Base-by-base conservation (phyloP, 2,329 filamentous ascomycete genomes). In the Paracoccidioides brasiliensis region DNA sequence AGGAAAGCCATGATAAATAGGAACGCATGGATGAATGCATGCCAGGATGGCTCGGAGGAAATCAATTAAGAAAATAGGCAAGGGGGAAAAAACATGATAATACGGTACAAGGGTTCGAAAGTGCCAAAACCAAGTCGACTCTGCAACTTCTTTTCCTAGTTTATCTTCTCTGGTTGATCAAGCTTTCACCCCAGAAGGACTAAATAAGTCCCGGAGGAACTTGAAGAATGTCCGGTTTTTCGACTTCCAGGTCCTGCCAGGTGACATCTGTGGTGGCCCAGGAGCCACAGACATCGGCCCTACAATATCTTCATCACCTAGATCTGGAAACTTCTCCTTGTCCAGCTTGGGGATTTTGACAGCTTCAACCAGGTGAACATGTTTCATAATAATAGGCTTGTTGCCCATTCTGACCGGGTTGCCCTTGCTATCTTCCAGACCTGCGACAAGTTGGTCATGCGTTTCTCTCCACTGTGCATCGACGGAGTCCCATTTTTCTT, bases 301-400 rank as follows among this genome's bases (percentile, higher is more conserved):
- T 46, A 96, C 89, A 67, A 96, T 94, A 69, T 95, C 90, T 63
- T 90, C 85, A 64, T 95, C 90, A 53, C 90, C 90, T 37, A 91
- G 80, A 63, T 85, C 83, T 30, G 90, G 90, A 64, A 95, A 96
- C 70, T 96, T 95, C 66, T 86, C 85, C 59, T 86, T 70, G 59
- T 74, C 67, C 30, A 74, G 66, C 40, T 67, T 64, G 14, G 72
- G 73, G 8, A 75, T 64, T 30, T 70, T 70, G 58, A 73, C 59
- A 79, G 66, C 76, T 73, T 69, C 78, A 70, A 55, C 84, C 77
- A 63, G 70, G 62, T 67, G 65, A 48, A 67, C 61, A 56, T 71
- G 22, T 22, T 22, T 22, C 22, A 22, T 22, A 22, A 22, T 22
- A 22, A 22, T 70, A 1, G 68, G 71, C 40, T 70, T 65, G 49